Percentiles rank a stretch among this genome's conserved stretches.
These are phyloP conservation scores for Neltuma alba DNA, from an alignment of 306 rosid species.

Conservation along the genomic window DNA sequence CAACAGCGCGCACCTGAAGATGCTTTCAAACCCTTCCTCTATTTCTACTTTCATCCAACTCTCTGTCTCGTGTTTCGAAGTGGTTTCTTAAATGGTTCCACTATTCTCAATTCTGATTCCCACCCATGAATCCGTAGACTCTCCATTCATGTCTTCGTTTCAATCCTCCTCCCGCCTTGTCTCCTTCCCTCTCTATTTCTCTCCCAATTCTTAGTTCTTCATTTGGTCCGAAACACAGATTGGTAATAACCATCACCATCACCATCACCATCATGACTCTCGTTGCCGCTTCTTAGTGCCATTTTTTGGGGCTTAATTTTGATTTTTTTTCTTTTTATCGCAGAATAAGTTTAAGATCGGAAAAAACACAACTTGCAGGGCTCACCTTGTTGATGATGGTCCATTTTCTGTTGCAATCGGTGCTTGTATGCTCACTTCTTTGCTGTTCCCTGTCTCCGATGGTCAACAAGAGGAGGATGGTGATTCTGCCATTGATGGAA, in stretches of 20 bases:
- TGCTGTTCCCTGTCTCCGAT: slow-evolving; percentile 54
- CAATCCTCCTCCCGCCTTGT: not conserved
- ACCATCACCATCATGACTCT: not conserved
- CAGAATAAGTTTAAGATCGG: slow-evolving; percentile 10
- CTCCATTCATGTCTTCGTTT: slow-evolving; percentile 19
- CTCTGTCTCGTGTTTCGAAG: not conserved
- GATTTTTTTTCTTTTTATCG: not conserved
- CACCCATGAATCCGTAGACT: slow-evolving; percentile 8
- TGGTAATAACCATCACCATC: not conserved
- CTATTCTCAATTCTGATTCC: not conserved
- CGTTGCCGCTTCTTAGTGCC: not conserved
- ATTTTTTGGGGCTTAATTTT: not conserved
- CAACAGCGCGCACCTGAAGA: not conserved
- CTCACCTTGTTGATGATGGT: slow-evolving; percentile 65
- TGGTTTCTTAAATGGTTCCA: not conserved
- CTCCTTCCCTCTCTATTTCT: not conserved
- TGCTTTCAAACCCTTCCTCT: not conserved
- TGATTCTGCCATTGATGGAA: slow-evolving; percentile 54
- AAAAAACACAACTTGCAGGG: slow-evolving; percentile 35
- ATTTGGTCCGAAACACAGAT: slow-evolving; percentile 30
- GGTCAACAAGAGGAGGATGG: slow-evolving; percentile 45
- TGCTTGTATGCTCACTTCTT: slow-evolving; percentile 75
- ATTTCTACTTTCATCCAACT: not conserved
- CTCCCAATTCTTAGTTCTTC: not conserved
- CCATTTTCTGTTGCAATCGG: slow-evolving; percentile 87